Evolutionary conservation across 306 rosid genomes (phyloP), one percentile per base, ranked within the genome.

Genomic region (Sechiopsis laciniata): DNA sequence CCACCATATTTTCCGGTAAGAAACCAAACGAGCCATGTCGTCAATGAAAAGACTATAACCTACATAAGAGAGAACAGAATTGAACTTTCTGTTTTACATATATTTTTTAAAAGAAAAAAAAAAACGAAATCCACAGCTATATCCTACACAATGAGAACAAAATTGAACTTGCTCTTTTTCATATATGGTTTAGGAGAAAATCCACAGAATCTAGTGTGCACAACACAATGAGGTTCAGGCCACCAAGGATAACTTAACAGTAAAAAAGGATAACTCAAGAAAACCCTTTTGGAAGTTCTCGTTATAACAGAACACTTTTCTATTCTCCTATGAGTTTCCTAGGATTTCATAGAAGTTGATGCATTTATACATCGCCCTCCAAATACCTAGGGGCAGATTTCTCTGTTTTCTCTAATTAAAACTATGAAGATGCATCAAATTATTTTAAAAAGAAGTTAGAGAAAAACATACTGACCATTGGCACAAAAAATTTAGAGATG

Each of bases 401-500:
- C 42, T 3, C 52, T n/a, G 22, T 20, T 64, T 40, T 40, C 8
- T 54, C 52, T 65, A 11, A 71, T 53, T 1, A 37, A 29, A 19
- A 14, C 75, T 51, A 13, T 60, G 26, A 62, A 26, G 46, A 53
- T 19, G 22, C 9, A 72, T 57, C 42, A 64, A 63, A 2, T 7
- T 26, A 13, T 24, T 19, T 60, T 12, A 59, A 13, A 46, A 59
- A 46, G 7, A 46, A 65, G 74, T 22, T 22, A 24, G 59, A 50
- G 59, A 45, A 69, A 9, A 15, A 22, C 10, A 40, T 37, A 54
- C 66, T 83, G 55, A 91, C 97, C 80, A 87, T n/a, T 26, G 97
- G 97, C 77, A 91, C 97, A 72, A 91, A 89, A 77, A 85, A 87
- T 71, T 87, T 89, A 26, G 96, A 91, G 77, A 91, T 89, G 54